Base-by-base conservation (phyloP, 768 basidiomycete genomes). In the Gyrodon lividus region DNA sequence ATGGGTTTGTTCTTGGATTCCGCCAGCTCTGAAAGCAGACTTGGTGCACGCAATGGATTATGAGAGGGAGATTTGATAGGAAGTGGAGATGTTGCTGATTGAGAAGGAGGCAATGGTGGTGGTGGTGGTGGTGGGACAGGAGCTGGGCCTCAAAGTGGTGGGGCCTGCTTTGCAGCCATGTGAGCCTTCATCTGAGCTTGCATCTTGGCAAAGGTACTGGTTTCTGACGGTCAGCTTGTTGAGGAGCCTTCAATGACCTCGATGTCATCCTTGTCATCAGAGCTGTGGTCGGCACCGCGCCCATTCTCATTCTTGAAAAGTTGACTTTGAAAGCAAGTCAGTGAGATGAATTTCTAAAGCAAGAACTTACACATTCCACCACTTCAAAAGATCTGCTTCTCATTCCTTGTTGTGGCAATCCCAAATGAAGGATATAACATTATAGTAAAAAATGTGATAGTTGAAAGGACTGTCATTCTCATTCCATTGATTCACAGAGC, bases 381-480 rank as follows among this genome's bases (percentile, higher is more conserved):
- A 33, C 24, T 28, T 28, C 9, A 48, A 35, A 16, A 43, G 30
- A 17, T 17, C 41, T n/a, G 16, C 42, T 2, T 22, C 49, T 40
- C 41, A 50, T 7, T 23, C 41, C 22, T 28, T 43, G 20, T 50
- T 30, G 23, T 23, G 17, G 22, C 24, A 35, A 9, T 43, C 33
- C 5, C 20, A n/a, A 17, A 50, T 31, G 2, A 42, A 43, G 22
- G 19, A 17, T 19, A 50, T 50, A 12, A 35, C 43, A 10, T 24
- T 50, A 16, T 22, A 23, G 22, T 50, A 50, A 35, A 50, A 50
- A 5, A 13, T 20, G 4, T 19, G 30, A 30, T 50, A 50, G 14
- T 43, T 43, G 30, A 50, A 50, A 12, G n/a, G 14, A 24, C 49
- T 20, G 33, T 50, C 42, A 9, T 14, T 31, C 30, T 50, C 49